A percentile compares a stretch with the other conserved stretches of the same genome.
phyloP scores from a whole-genome alignment of 1,284 basidiomycete genomes.

The Rhodotorula sp. region DNA sequence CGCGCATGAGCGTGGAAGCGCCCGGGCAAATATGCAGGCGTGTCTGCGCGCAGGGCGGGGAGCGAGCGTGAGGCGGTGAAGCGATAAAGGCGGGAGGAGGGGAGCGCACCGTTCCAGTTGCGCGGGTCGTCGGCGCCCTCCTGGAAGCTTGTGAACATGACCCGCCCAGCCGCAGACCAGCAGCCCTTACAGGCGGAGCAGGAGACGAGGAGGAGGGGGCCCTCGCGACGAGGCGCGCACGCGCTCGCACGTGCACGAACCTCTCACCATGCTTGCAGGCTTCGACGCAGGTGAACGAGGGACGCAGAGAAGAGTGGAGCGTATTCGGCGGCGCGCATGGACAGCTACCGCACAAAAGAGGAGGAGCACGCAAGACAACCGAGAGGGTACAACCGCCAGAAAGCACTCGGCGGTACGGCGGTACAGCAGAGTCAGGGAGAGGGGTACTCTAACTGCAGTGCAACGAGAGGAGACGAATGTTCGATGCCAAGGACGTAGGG shows the following conservation, averaged over 20 bases:
- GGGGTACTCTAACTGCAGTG: background rate
- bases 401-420: background rate
- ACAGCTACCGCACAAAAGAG: background rate
- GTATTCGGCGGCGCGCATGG: background rate
- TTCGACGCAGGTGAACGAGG: background rate
- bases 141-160: conserved; percentile 28
- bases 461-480: background rate
- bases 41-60: conserved; percentile 8
- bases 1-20: conserved; percentile 34
- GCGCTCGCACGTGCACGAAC: background rate
- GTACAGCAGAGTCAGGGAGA: background rate
- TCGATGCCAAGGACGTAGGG: background rate
- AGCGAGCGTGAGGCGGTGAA: background rate
- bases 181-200: no score
- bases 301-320: background rate
- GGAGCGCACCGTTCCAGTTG: conserved; percentile 22
- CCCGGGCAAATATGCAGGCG: conserved; percentile 29
- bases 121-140: conserved; percentile 13
- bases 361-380: background rate
- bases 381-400: background rate
- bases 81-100: background rate
- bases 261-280: no score
- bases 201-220: background rate
- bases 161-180: background rate
- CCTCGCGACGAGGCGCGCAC: background rate